Evolutionary conservation across 345 rosid genomes (phyloP), one percentile per base, ranked within the genome.

Genomic region (Angophora floribunda): DNA sequence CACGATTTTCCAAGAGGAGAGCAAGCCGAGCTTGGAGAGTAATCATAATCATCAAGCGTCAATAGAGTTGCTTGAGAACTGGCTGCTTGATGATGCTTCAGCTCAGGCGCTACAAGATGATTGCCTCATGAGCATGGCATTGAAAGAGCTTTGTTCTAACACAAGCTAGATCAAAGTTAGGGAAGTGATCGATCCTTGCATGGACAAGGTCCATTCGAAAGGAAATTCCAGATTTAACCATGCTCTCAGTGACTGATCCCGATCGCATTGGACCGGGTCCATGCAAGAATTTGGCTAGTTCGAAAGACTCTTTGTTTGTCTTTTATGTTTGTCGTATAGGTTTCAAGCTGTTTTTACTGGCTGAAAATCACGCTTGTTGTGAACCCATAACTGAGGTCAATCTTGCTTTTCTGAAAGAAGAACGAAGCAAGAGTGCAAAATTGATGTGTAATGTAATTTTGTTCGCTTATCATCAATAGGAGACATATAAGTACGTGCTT

Each of bases 11-110:
- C 91, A 88, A 85, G 91, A 80, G 24, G 90, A 86, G 85, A 85
- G 91, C 87, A 91, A 63, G 47, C 86, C 91, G 44, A 84, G 80
- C 87, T 80, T 75, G 26, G 49, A 36, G 47, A 75, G 82, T 8
- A 75, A 36, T 67, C 47, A 41, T n/a, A 44, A 30, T 47, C 84
- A 50, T n/a, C 90, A 86, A 67, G 85, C 89, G 45, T 92, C 91
- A 4, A 86, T 93, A 19, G 87, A 91, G n/a, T 89, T 88, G 88
- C 91, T 93, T 36, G 93, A 93, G 88, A 93, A 93, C 51, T 93
- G 95, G 93, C 91, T 93, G 49, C 61, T 91, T 86, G 95, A 93
- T 55, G 94, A 93, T 87, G 84, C 63, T 41, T 17, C 86, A 55
- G 89, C 67, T 51, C 86, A 53, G 51, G 41, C 19, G 14, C 86